Evolutionary conservation across 2,329 filamentous ascomycete genomes (phyloP).

Genomic region (Alternaria arborescens): DNA sequence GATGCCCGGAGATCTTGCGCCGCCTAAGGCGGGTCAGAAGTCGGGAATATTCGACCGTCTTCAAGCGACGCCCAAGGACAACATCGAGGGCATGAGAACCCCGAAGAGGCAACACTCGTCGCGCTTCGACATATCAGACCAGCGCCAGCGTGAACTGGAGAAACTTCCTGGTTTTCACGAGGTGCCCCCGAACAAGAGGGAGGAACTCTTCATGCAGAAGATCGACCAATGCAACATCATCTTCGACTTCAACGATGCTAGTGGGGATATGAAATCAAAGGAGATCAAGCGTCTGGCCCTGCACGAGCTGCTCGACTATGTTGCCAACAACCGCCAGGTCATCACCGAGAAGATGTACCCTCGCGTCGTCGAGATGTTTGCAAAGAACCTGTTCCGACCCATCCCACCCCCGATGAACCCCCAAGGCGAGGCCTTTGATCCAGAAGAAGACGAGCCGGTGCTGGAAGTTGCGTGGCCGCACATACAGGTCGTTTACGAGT

Average conservation of each 20-base stretch:
- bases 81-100: slow-evolving; percentile 92
- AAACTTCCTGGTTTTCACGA: slow-evolving; percentile 98
- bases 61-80: slow-evolving; percentile 94
- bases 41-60: slow-evolving; percentile 87
- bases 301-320: slow-evolving; percentile 96
- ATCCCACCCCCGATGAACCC: slow-evolving; percentile 98
- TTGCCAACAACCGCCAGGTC: slow-evolving; percentile 97
- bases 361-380: slow-evolving; percentile 98
- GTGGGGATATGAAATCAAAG: slow-evolving; percentile 99
- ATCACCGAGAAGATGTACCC: slow-evolving; percentile 99
- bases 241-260: slow-evolving; percentile 99
- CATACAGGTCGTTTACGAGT: slow-evolving; percentile 99
- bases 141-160: slow-evolving; percentile 86
- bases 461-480: slow-evolving; percentile 99
- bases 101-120: slow-evolving; percentile 98
- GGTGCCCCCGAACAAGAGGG: slow-evolving; percentile 90
- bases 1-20: slow-evolving; percentile 96
- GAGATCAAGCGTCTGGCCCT: slow-evolving; percentile 97
- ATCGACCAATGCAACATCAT: slow-evolving; percentile 99
- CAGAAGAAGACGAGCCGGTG: slow-evolving; percentile 97
- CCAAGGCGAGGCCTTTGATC: slow-evolving; percentile 97
- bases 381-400: slow-evolving; percentile 96
- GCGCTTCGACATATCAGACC: slow-evolving; percentile 95
- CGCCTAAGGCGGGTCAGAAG: slow-evolving; percentile 90
- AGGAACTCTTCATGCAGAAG: slow-evolving; percentile 99